Evolutionary conservation across 257 asterid genomes (phyloP).

Genomic region (Plantago elongata): DNA sequence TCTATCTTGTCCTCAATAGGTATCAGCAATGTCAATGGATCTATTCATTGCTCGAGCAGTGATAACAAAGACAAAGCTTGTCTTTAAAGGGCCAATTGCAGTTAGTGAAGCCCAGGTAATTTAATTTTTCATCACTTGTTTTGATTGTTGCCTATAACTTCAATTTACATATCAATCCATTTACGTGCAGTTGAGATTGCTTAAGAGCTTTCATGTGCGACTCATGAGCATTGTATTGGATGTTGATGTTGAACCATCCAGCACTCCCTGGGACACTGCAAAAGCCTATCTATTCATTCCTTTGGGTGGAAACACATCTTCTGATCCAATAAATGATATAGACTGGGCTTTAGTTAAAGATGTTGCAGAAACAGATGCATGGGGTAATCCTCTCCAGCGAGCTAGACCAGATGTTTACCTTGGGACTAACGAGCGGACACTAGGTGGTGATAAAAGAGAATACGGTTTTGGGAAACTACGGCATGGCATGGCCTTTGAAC

Average conservation of each 20-base stretch:
- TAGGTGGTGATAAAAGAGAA: constrained; percentile 95
- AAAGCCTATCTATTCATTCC: constrained; percentile 94
- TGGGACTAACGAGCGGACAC: constrained; percentile 88
- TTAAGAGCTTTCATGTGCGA: constrained; percentile 92
- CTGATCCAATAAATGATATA: constrained; percentile 41
- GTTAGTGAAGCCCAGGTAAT: constrained; percentile 74
- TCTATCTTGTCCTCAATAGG: constrained; percentile 43
- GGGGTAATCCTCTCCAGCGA: constrained; percentile 94
- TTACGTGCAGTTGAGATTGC: constrained; percentile 54
- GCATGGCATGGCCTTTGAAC: constrained; percentile 72
- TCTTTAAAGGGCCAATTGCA: constrained; percentile 54
- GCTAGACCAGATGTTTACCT: constrained; percentile 99
- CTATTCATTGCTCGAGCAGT: constrained; percentile 87
- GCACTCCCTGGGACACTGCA: constrained; percentile 93
- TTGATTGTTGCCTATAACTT: constrained; percentile 11
- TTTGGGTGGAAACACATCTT: constrained; percentile 37
- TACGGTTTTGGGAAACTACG: constrained; percentile 94
- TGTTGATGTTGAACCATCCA: constrained; percentile 96
- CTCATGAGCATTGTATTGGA: constrained; percentile 98
- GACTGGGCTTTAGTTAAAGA: constrained; percentile 69
- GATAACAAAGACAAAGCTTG: constrained; percentile 71
- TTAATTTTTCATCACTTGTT: constrained; percentile 22
- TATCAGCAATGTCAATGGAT: constrained; percentile 83
- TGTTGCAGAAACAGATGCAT: constrained; percentile 66
- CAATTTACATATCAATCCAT: constrained; percentile 21